Evolutionary conservation across 2,329 filamentous ascomycete genomes (phyloP).

Genomic region (Sporothrix dimorphospora): DNA sequence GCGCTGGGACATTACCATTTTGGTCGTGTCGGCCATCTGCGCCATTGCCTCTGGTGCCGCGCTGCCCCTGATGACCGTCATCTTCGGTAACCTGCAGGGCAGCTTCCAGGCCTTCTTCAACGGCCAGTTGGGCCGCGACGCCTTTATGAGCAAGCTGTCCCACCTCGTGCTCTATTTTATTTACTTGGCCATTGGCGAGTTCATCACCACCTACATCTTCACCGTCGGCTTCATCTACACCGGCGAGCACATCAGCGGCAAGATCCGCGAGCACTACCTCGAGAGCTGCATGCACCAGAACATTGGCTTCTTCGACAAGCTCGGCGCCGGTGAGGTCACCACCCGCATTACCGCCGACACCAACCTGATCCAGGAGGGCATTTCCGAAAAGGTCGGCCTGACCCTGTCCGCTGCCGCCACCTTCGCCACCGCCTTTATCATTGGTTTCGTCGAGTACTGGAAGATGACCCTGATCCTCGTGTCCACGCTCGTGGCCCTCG

Average conservation of each 20-base stretch:
- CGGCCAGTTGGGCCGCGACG: conserved; percentile 49
- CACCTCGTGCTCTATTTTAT: conserved; percentile 79
- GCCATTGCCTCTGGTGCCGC: conserved; percentile 69
- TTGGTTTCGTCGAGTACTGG: conserved; percentile 90
- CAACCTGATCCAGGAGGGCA: conserved; percentile 89
- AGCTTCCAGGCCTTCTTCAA: conserved; percentile 69
- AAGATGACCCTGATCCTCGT: conserved; percentile 87
- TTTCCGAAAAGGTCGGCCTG: conserved; percentile 85
- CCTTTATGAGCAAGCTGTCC: conserved; percentile 64
- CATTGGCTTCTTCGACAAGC: conserved; percentile 89
- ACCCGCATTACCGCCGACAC: conserved; percentile 94
- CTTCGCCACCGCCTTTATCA: conserved; percentile 86
- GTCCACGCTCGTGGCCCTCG: conserved; percentile 78
- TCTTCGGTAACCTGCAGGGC: conserved; percentile 77
- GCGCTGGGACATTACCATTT: conserved; percentile 64
- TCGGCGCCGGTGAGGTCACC: conserved; percentile 90
- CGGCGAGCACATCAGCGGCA: conserved; percentile 76
- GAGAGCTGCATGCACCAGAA: conserved; percentile 84
- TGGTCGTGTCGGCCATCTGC: conserved; percentile 62
- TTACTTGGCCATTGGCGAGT: conserved; percentile 81
- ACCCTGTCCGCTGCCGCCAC: conserved; percentile 76
- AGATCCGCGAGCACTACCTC: conserved; percentile 82
- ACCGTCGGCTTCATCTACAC: conserved; percentile 91
- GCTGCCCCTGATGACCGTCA: conserved; percentile 76
- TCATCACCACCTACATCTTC: conserved; percentile 73